Evolutionary conservation across 345 rosid genomes (phyloP).

Genomic region (Citrus australasica): DNA sequence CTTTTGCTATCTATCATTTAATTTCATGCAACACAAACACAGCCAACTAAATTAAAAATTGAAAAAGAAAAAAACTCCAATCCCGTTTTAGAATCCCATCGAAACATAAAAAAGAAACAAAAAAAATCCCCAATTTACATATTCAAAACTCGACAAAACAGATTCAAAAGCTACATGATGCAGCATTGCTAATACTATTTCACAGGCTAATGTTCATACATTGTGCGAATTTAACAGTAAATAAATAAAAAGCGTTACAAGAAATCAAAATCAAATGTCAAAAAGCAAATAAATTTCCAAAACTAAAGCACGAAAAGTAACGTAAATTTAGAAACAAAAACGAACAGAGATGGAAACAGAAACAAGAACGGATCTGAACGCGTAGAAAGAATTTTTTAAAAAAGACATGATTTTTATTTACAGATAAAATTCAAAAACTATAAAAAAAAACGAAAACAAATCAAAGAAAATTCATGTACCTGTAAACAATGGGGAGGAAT

Average conservation of each 20-base stretch:
- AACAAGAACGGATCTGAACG: conserved; percentile 40
- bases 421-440: neutral
- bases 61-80: neutral
- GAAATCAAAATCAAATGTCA: conserved; percentile 10
- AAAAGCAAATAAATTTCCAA: conserved; percentile 9
- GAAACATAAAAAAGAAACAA: neutral
- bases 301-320: neutral
- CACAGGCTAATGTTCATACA: conserved; percentile 19
- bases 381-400: neutral
- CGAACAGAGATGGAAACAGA: neutral
- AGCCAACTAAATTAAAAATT: conserved; percentile 2
- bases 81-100: conserved; percentile 6
- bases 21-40: neutral
- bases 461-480: conserved; percentile 13
- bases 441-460: neutral
- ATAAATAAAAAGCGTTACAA: neutral
- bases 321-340: conserved; percentile 5
- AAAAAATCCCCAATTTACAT: neutral
- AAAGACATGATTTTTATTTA: neutral
- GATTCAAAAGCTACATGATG: conserved; percentile 8
- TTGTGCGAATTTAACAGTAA: conserved; percentile 28
- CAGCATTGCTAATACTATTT: neutral
- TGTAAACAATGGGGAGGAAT: conserved; percentile 31
- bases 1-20: neutral
- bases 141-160: neutral